Conservation (phyloP, 1,139 yeast genomes). For the Zygosaccharomyces sapae region DNA sequence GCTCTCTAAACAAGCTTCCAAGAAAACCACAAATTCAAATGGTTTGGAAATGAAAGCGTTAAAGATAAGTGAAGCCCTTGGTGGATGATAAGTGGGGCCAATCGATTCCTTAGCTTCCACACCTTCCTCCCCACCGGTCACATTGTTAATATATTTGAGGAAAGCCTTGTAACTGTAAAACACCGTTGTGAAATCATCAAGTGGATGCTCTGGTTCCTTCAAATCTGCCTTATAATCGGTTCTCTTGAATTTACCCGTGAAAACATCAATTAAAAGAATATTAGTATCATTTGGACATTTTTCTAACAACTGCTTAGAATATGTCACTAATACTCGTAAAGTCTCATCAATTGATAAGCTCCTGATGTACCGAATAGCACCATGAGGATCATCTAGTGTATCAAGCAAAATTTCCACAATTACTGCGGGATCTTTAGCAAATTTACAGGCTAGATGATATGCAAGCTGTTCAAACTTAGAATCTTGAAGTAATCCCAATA, state of each 20-base stretch:
- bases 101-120: background rate
- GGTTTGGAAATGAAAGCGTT: slow-evolving; percentile 82
- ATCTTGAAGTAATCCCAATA: slow-evolving; percentile 72
- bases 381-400: slow-evolving; percentile 59
- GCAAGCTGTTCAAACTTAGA: slow-evolving; percentile 70
- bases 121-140: slow-evolving; percentile 3
- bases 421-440: slow-evolving; percentile 63
- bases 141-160: slow-evolving; percentile 51
- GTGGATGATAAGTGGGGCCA: slow-evolving; percentile 83
- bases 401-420: slow-evolving; percentile 74
- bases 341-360: slow-evolving; percentile 76
- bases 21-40: slow-evolving; percentile 83
- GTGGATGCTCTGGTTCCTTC: slow-evolving; percentile 7
- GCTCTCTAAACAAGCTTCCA: slow-evolving; percentile 84
- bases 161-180: slow-evolving; percentile 71
- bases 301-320: slow-evolving; percentile 63
- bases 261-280: slow-evolving; percentile 72
- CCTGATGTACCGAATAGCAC: slow-evolving; percentile 63
- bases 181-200: slow-evolving; percentile 39
- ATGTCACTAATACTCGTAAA: slow-evolving; percentile 61
- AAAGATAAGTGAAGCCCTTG: slow-evolving; percentile 81
- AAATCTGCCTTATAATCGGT: slow-evolving; percentile 18
- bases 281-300: slow-evolving; percentile 77
- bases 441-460: slow-evolving; percentile 60
- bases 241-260: slow-evolving; percentile 77